phyloP scores from a whole-genome alignment of 345 rosid species.

The Dovyalis caffra region DNA sequence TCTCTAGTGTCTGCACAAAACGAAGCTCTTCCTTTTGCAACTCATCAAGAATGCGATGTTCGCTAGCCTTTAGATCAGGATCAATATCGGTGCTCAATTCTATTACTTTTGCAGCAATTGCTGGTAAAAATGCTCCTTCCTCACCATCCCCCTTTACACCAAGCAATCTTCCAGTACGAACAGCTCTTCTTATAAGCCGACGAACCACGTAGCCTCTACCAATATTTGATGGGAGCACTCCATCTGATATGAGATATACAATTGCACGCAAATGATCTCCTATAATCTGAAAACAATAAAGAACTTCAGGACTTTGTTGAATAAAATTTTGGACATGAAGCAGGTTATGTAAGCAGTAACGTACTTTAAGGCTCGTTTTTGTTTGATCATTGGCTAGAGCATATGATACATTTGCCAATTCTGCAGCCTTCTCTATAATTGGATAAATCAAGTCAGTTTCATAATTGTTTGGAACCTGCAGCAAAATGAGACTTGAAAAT shows the following conservation, averaged over 20 bases:
- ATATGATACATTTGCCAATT: constrained; percentile 69
- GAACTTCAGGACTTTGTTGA: not conserved
- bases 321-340: constrained; percentile 2
- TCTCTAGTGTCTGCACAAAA: constrained; percentile 84
- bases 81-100: constrained; percentile 73
- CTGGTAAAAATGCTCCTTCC: constrained; percentile 71
- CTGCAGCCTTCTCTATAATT: constrained; percentile 63
- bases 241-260: constrained; percentile 89
- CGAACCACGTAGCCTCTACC: constrained; percentile 95
- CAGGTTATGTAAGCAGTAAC: constrained; percentile 8
- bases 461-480: constrained; percentile 89
- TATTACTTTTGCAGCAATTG: constrained; percentile 73
- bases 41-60: constrained; percentile 68
- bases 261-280: constrained; percentile 93
- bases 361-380: constrained; percentile 64
- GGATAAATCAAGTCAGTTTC: constrained; percentile 97
- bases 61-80: constrained; percentile 58
- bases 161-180: constrained; percentile 79
- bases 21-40: constrained; percentile 78
- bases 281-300: constrained; percentile 46
- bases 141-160: constrained; percentile 65
- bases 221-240: constrained; percentile 86
- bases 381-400: constrained; percentile 48
- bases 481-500: constrained; percentile 8
- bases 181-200: constrained; percentile 87